Evolutionary conservation across 2,329 filamentous ascomycete species (phyloP), one percentile per base, ranked within the genome.

Genomic region (Gyromitra esculenta): DNA sequence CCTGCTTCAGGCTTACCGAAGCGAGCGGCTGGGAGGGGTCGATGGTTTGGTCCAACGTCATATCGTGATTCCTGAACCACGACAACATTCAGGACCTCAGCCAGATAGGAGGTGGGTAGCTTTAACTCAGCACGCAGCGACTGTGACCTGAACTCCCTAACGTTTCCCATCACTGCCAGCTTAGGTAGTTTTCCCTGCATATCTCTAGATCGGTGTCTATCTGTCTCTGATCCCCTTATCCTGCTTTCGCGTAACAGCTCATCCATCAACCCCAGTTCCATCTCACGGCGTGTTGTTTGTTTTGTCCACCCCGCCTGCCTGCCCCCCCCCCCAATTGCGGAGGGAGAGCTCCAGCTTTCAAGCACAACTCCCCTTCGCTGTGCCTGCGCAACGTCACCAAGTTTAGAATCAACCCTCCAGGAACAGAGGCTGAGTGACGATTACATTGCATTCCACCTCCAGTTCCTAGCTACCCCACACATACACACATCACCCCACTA

Each of bases 341-440:
- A 37, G 45, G 35, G 48, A 54, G 37, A 59, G 45, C 11, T 64
- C 41, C 7, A 57, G 57, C 57, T 60, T 50, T n/a, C 18, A n/a
- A 63, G 45, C 43, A 43, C 68, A 31, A 54, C 45, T 48, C 57
- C 56, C 39, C 41, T 57, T 48, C 57, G 57, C 66, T 64, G 63
- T 60, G n/a, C 63, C 64, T 69, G 50, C 65, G 31, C 65, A 68
- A 77, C 69, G 63, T 68, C 74, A 73, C 56, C 43, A 13, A 70
- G 43, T 50, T 72, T 63, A 76, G 57, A 45, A 21, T 65, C 63
- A 74, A 69, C 63, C 25, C 25, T 69, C 35, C 62, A 75, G 56
- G 65, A 73, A 69, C 75, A 69, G 69, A 69, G 65, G 75, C 70
- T 71, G 64, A 64, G 75, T 75, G 75, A 77, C 75, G 64, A 68